Percentiles rank a stretch among this genome's conserved stretches.
phyloP scores from a whole-genome alignment of 164 flowering plant species.

The Vitis cinerea region DNA sequence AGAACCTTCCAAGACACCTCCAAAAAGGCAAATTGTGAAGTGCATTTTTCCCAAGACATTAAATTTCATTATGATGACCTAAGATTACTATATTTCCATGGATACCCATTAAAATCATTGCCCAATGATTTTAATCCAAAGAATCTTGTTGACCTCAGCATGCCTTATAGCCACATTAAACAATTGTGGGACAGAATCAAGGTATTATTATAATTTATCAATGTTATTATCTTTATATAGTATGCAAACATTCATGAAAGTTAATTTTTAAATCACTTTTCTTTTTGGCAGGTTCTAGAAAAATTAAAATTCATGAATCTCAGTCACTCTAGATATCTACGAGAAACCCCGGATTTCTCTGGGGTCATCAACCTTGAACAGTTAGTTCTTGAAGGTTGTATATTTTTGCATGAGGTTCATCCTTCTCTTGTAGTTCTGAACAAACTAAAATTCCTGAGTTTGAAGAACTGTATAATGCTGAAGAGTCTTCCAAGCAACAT shows the following conservation, averaged over 20 bases:
- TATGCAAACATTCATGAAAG: no score
- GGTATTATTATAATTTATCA: neutral
- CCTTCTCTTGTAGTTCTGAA: conserved; percentile 9
- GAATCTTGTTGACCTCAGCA: conserved; percentile 12
- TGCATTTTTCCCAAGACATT: neutral
- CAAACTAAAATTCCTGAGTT: conserved; percentile 1
- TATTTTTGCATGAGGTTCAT: conserved; percentile 11
- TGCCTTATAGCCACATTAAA: conserved; percentile 14
- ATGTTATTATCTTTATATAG: neutral
- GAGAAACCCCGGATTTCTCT: conserved; percentile 6
- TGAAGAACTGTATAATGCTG: conserved; percentile 11
- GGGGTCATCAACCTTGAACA: conserved; percentile 4
- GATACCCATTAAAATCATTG: neutral
- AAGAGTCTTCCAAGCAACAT: conserved; percentile 7
- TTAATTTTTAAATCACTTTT: neutral
- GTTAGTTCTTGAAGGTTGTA: conserved; percentile 14
- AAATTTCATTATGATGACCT: neutral
- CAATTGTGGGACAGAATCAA: neutral
- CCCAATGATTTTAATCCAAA: conserved; percentile 3
- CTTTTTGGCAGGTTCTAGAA: neutral
- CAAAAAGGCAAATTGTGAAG: no score
- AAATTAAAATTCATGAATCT: conserved; percentile 15
- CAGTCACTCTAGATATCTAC: neutral
- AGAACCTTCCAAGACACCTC: neutral
- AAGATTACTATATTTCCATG: conserved; percentile 3